Conservation (phyloP, 495 filamentous ascomycete genomes). For the Ramalina peruviana region DNA sequence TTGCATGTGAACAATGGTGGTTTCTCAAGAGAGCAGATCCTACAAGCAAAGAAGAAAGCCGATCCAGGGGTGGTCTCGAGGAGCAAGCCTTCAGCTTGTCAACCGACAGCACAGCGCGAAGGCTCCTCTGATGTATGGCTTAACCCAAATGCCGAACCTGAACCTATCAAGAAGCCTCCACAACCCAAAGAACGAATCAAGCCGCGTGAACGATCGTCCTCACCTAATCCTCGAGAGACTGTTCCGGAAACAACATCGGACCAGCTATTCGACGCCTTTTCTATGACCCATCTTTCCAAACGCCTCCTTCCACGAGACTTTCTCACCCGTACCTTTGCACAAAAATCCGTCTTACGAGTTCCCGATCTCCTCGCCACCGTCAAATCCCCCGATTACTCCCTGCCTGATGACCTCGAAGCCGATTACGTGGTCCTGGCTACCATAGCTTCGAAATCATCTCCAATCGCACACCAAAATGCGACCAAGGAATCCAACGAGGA, state of each 20-base stretch:
- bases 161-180: background rate
- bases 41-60: conserved; percentile 22
- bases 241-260: conserved; percentile 5
- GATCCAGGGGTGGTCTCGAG: conserved; percentile 25
- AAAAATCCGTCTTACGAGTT: conserved; percentile 60
- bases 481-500: conserved; percentile 29
- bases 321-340: conserved; percentile 54
- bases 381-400: conserved; percentile 69
- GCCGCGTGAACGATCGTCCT: background rate
- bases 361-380: conserved; percentile 72
- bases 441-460: conserved; percentile 73
- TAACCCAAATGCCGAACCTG: conserved; percentile 11
- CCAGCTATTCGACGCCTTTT: conserved; percentile 69
- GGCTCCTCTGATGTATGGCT: conserved; percentile 5
- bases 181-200: background rate
- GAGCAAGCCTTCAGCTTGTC: conserved; percentile 37
- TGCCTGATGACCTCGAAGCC: conserved; percentile 72
- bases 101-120: background rate
- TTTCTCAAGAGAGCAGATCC: conserved; percentile 39
- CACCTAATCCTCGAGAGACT: background rate
- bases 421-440: conserved; percentile 83
- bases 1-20: background rate
- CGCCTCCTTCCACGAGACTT: conserved; percentile 73
- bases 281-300: conserved; percentile 68
- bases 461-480: conserved; percentile 47